A percentile compares a stretch with the other conserved stretches of the same genome.
These are phyloP conservation scores for Brassica cretica DNA, from an alignment of 345 rosid genomes.

Conservation along the genomic window DNA sequence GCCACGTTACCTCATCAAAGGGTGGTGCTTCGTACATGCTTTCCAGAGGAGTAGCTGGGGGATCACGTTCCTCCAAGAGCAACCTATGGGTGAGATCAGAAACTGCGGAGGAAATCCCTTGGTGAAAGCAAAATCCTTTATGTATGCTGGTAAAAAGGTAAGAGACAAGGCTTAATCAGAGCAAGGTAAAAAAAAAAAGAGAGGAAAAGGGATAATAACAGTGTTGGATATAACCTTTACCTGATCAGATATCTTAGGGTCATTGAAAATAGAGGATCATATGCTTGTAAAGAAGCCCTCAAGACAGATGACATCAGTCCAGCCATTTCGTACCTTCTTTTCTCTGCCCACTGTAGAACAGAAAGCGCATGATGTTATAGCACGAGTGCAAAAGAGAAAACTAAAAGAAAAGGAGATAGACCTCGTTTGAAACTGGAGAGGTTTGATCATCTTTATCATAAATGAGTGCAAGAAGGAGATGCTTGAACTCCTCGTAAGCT, in stretches of 20 bases:
- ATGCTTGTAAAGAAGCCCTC: slow-evolving; percentile 83
- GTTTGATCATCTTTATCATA: slow-evolving; percentile 73
- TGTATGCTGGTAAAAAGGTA: slow-evolving; percentile 65
- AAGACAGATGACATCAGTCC: slow-evolving; percentile 83
- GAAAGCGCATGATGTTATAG: slow-evolving; percentile 27
- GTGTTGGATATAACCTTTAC: slow-evolving; percentile 35
- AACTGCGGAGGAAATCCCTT: slow-evolving; percentile 77
- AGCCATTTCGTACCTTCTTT: slow-evolving; percentile 87
- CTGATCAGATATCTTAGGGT: slow-evolving; percentile 83
- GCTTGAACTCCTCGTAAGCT: slow-evolving; percentile 98
- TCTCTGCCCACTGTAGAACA: slow-evolving; percentile 82
- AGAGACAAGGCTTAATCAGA: slow-evolving; percentile 15
- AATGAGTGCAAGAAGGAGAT: slow-evolving; percentile 85
- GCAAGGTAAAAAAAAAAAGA: neutral
- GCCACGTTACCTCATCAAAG: slow-evolving; percentile 75
- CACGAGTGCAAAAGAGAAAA: neutral
- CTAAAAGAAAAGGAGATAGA: slow-evolving; percentile 26
- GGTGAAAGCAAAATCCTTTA: slow-evolving; percentile 73
- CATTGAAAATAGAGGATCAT: slow-evolving; percentile 84
- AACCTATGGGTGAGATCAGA: slow-evolving; percentile 84
- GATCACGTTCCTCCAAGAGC: slow-evolving; percentile 83
- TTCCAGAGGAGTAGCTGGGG: slow-evolving; percentile 76
- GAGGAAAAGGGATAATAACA: neutral
- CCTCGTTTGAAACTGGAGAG: slow-evolving; percentile 94
- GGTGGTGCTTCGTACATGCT: slow-evolving; percentile 77